Percentiles rank a stretch among this genome's conserved stretches.
These are phyloP conservation scores for Cercis canadensis DNA, from an alignment of 306 rosid species.

Conservation along the genomic window DNA sequence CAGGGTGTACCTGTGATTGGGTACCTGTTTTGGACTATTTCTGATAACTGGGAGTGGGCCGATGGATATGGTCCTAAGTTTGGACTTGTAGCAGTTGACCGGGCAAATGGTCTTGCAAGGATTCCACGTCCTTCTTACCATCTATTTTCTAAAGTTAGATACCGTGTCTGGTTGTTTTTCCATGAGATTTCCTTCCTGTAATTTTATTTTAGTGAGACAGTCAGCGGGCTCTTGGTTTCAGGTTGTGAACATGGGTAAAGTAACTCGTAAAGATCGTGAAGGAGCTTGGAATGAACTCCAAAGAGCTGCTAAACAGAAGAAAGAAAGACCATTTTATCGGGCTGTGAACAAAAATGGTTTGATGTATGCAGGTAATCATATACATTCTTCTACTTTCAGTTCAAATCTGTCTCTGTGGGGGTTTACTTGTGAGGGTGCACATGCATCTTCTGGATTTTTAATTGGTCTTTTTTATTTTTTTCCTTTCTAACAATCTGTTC, in stretches of 20 bases:
- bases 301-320: conserved; percentile 69
- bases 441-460: conserved; percentile 23
- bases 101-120: conserved; percentile 72
- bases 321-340: conserved; percentile 81
- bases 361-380: conserved; percentile 89
- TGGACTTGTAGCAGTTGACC: conserved; percentile 97
- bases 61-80: conserved; percentile 99
- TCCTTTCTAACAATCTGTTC: neutral
- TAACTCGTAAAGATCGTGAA: conserved; percentile 71
- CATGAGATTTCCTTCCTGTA: conserved; percentile 28
- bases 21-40: conserved; percentile 89
- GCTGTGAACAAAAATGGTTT: conserved; percentile 69
- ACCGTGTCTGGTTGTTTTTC: conserved; percentile 26
- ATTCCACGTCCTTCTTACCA: conserved; percentile 88
- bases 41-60: conserved; percentile 99
- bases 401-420: conserved; percentile 9
- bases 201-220: conserved; percentile 25
- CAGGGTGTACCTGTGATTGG: conserved; percentile 84
- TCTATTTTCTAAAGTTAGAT: conserved; percentile 75
- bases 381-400: conserved; percentile 23
- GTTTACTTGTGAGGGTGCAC: neutral
- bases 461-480: neutral
- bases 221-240: conserved; percentile 48
- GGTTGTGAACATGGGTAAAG: conserved; percentile 72
- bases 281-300: conserved; percentile 82